Evolutionary conservation across 192 early-diverging fungal species (phyloP).

Genomic region (Coemansia sp.): DNA sequence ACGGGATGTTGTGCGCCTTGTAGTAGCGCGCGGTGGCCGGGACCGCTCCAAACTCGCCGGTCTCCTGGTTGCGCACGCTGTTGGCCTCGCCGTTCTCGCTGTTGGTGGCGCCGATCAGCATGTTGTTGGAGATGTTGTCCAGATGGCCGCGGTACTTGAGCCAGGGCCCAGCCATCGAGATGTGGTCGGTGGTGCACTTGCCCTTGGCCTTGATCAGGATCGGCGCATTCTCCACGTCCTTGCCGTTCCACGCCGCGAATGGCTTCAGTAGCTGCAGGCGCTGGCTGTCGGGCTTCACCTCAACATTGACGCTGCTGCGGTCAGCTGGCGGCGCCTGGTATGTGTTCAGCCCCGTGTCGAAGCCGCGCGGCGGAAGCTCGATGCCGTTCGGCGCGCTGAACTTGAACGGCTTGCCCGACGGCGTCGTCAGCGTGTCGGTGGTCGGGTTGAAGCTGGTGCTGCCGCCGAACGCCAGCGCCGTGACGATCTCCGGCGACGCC

Average conservation of each 20-base stretch:
- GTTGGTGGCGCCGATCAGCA: slow-evolving; percentile 97
- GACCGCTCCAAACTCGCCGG: slow-evolving; percentile 82
- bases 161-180: slow-evolving; percentile 90
- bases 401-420: slow-evolving; percentile 94
- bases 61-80: slow-evolving; percentile 70
- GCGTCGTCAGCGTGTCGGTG: slow-evolving; percentile 83
- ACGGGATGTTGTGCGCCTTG: slow-evolving; percentile 82
- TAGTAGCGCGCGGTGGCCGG: slow-evolving; percentile 93
- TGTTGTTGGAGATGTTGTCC: slow-evolving; percentile 99
- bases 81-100: slow-evolving; percentile 79
- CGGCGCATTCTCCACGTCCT: slow-evolving; percentile 76
- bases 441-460: slow-evolving; percentile 92
- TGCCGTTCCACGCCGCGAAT: slow-evolving; percentile 87
- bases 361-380: slow-evolving; percentile 90
- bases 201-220: slow-evolving; percentile 96
- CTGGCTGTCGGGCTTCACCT: slow-evolving; percentile 80
- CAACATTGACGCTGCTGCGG: slow-evolving; percentile 71
- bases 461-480: slow-evolving; percentile 94
- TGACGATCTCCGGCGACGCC: slow-evolving; percentile 91
- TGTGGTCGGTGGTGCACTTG: slow-evolving; percentile 99
- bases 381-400: slow-evolving; percentile 80
- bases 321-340: slow-evolving; percentile 93
- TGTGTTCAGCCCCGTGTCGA: slow-evolving; percentile 91
- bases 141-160: slow-evolving; percentile 97
- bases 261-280: slow-evolving; percentile 90